Evolutionary conservation across 2,329 filamentous ascomycete genomes (phyloP).

Genomic region (Epichloe bromicola): DNA sequence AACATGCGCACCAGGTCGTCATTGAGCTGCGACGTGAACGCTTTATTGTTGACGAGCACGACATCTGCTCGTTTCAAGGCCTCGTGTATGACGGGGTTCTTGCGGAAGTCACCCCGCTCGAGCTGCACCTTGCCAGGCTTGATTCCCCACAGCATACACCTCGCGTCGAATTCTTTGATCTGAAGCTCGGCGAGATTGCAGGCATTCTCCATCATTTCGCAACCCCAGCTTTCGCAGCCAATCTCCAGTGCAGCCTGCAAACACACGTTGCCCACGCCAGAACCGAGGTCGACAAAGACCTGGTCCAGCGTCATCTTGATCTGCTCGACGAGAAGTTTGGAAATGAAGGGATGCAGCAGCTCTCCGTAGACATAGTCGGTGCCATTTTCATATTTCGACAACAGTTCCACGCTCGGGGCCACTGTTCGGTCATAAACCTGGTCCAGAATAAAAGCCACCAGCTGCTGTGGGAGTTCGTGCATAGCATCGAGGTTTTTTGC

Average conservation of each 20-base stretch:
- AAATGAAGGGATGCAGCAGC: conserved; percentile 72
- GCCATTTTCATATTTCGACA: conserved; percentile 78
- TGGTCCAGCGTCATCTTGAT: conserved; percentile 68
- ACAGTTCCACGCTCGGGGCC: conserved; percentile 71
- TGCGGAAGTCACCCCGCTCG: conserved; percentile 72
- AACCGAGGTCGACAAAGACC: conserved; percentile 88
- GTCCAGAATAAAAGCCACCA: conserved; percentile 68
- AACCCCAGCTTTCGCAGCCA: conserved; percentile 90
- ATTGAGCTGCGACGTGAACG: conserved; percentile 81
- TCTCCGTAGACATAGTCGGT: conserved; percentile 94
- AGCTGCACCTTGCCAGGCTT: conserved; percentile 67
- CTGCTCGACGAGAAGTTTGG: conserved; percentile 64
- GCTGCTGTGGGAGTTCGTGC: conserved; percentile 55
- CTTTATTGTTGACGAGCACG: conserved; percentile 96
- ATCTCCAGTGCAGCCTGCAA: conserved; percentile 87
- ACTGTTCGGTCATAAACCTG: conserved; percentile 91
- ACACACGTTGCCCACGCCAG: conserved; percentile 90
- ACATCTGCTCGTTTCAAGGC: conserved; percentile 79
- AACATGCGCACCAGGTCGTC: conserved; percentile 78
- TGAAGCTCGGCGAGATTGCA: conserved; percentile 72
- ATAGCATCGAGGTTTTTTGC: conserved; percentile 54
- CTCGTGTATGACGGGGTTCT: conserved; percentile 54
- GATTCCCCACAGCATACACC: conserved; percentile 83
- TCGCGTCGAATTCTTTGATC: conserved; percentile 67
- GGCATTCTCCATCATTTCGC: conserved; percentile 89